Evolutionary conservation across 2,329 filamentous ascomycete genomes (phyloP), one percentile per base, ranked within the genome.

Genomic region (Aspergillus ochraceus): DNA sequence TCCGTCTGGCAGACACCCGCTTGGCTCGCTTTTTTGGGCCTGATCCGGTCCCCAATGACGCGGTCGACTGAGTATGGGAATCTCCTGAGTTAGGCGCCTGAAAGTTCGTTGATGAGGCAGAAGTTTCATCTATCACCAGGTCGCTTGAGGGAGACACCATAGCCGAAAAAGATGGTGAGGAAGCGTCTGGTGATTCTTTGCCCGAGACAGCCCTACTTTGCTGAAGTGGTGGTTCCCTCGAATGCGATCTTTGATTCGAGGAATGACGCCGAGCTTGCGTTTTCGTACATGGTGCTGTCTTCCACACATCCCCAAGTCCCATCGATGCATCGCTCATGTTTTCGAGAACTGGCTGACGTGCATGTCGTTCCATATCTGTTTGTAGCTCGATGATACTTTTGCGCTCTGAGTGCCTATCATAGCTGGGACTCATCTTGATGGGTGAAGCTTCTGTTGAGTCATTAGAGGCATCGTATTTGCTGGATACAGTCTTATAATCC

Each of bases 1-100:
- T 74, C 62, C 76, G 70, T 55, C 76, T 69, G 30, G 72, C 67
- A 20, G 68, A 68, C 51, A 67, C 66, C n/a, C 75, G 70, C 49
- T 74, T 71, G 11, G 68, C 67, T n/a, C 72, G 70, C 51, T 61
- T 69, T 26, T 53, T 49, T 55, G 62, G 60, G 39, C 50, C 60
- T n/a, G 55, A 51, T 54, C 64, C 62, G n/a, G 60, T 61, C 52
- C 57, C 49, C 46, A 49, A 51, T 26, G 29, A 49, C n/a, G 24
- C 14, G 10, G 32, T 68, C 61, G 24, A 20, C 24, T 36, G 19
- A 8, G 52, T 49, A 29, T 54, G 45, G 19, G 64, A 63, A 20
- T 60, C 56, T 30, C 64, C 65, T 24, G 42, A 11, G 17, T 20
- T 26, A 11, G 50, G 17, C 6, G 52, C 47, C 20, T 24, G 29